Base-by-base conservation (phyloP, 2,329 filamentous ascomycete species). In the Monosporascus sp. region DNA sequence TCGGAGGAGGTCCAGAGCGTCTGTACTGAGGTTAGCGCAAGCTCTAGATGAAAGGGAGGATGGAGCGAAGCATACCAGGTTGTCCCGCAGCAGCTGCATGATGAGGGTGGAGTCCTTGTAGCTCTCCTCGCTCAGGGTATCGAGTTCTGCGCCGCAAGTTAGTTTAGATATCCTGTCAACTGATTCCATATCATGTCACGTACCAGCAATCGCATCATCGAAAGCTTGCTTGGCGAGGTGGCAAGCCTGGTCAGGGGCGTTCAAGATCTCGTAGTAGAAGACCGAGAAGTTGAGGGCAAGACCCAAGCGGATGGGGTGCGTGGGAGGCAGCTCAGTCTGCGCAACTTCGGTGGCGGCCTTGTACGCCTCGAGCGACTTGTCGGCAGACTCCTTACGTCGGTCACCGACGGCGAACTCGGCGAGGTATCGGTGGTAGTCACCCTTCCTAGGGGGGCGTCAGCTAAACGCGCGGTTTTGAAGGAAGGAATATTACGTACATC, bases 221-320 rank as follows among this genome's bases (percentile, higher is more conserved):
- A 96, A 96, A 54, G 90, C 90, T 74, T 93, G 89, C 85, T 96
- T 96, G 75, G 90, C 93, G 65, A 97, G 86, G 75, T 96, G 92
- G 86, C 93, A 97, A 71, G 92, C 93, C 80, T 95, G 93, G 74
- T 97, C 94, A 60, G 93, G 93, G 44, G 93, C 91, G 83, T 97
- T 99, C 69, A 97, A 83, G 73, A 97, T 99, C 85, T 99, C 90
- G 76, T 99, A 99, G 87, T 97, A 97, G 84, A 97, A 97, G 70
- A 97, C 92, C 62, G 92, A 96, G 83, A 95, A 95, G 86, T 96
- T 96, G 63, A 96, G 83, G 66, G 90, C 90, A 62, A 96, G 85
- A 72, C 90, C 90, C 61, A 96, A 88, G 69, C 90, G 90, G 76
- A 95, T 96, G 70, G 90, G 90, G 82, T 96, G 90, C 54, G 90